These are phyloP conservation scores for Lumnitzera littorea DNA, from an alignment of 345 rosid species.

Conservation along the genomic window DNA sequence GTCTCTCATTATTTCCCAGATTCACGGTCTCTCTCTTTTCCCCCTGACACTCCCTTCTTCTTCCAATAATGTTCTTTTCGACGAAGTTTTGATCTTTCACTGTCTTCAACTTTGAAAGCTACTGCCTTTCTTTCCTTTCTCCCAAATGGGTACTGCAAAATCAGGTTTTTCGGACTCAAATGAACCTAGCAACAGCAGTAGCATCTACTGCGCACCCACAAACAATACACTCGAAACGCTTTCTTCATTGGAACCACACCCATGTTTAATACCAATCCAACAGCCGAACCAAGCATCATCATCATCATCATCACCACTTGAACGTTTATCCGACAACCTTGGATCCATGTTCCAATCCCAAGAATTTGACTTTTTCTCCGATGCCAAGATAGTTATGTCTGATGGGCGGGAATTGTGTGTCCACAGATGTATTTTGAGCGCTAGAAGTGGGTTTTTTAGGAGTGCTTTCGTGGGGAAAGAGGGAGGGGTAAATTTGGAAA, in stretches of 20 bases:
- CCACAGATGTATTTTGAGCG: slow-evolving; percentile 75
- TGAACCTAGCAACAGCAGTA: slow-evolving; percentile 51
- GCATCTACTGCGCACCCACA: slow-evolving; percentile 33
- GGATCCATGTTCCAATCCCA: slow-evolving; percentile 47
- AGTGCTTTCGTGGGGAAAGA: slow-evolving; percentile 36
- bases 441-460: slow-evolving; percentile 53
- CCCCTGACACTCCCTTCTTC: not conserved
- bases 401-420: slow-evolving; percentile 45
- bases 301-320: slow-evolving; percentile 19
- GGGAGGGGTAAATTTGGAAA: slow-evolving; percentile 28
- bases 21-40: not conserved
- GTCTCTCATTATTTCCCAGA: slow-evolving; percentile 1
- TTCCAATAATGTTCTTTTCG: too few species aligned
- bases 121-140: not conserved
- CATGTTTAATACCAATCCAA: not conserved
- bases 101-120: too few species aligned
- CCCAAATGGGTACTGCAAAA: slow-evolving; percentile 7
- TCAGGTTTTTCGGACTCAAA: slow-evolving; percentile 56
- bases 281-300: not conserved
- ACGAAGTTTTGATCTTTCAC: too few species aligned
- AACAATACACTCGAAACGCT: slow-evolving; percentile 7
- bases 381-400: slow-evolving; percentile 49
- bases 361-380: slow-evolving; percentile 47
- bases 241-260: not conserved
- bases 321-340: slow-evolving; percentile 46